phyloP scores from a whole-genome alignment of 2,329 filamentous ascomycete species.

The Hypoxylon sp. region DNA sequence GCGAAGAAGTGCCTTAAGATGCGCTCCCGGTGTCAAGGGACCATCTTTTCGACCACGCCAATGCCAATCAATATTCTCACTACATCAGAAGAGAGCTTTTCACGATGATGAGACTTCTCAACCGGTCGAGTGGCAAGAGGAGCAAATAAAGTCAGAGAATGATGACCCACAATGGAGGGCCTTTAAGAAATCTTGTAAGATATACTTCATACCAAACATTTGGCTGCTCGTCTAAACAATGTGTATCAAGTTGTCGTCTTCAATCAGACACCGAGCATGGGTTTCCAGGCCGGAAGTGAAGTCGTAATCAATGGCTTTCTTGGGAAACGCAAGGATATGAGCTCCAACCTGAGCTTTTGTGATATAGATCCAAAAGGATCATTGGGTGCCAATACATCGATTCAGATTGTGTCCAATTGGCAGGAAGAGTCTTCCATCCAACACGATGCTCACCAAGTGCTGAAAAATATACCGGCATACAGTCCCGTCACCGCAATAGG shows the following conservation, averaged over 20 bases:
- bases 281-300: conserved; percentile 46
- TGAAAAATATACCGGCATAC: conserved; percentile 58
- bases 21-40: conserved; percentile 18
- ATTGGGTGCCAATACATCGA: conserved; percentile 41
- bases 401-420: conserved; percentile 57
- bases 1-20: conserved; percentile 24
- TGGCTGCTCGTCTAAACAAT: conserved; percentile 12
- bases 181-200: conserved; percentile 39
- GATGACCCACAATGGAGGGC: conserved; percentile 16
- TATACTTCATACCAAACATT: no score
- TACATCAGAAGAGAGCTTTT: conserved; percentile 10
- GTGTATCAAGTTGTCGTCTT: conserved; percentile 8
- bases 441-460: conserved; percentile 49
- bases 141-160: neutral
- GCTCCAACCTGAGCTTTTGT: conserved; percentile 75
- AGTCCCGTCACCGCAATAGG: conserved; percentile 63
- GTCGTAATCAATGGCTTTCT: conserved; percentile 76
- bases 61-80: conserved; percentile 17
- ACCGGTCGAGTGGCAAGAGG: neutral
- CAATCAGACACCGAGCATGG: neutral
- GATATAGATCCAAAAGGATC: conserved; percentile 51
- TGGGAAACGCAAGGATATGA: conserved; percentile 71
- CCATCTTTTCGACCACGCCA: conserved; percentile 16
- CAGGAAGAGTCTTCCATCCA: conserved; percentile 48
- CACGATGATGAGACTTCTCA: conserved; percentile 4